Base-by-base conservation (phyloP, 768 basidiomycete genomes). In the Phylloporus scabripes region DNA sequence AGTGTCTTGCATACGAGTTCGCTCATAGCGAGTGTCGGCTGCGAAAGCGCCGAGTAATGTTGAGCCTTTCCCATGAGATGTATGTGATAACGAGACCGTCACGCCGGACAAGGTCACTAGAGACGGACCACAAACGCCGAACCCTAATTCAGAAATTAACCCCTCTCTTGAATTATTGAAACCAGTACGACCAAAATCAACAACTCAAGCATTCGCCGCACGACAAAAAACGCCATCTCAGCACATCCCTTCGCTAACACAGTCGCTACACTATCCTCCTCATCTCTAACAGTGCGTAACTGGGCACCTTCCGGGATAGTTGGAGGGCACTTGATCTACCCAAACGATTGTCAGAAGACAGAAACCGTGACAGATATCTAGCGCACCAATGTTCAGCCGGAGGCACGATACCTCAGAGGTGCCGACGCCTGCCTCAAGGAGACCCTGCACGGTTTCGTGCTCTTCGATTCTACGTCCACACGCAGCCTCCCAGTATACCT, bases 1-100 rank as follows among this genome's bases (percentile, higher is more conserved):
- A 88, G 75, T 5, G 83, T 85, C 36, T 85, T 87, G 69, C 82
- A 82, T 46, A 87, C 80, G 42, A 88, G 84, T 70, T 88, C 85
- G 51, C 82, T 82, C 81, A 85, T 86, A 36, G 78, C 75, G 48
- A 88, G 77, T 24, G 72, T 74, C 5, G 86, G 85, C 18, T 83
- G 82, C 0, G 74, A 74, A 55, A 83, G 76, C 18, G 81, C 76
- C 34, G 83, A 86, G 63, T 87, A 88, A 48, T 71, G 64, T 36
- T 55, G 67, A 47, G 38, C 42, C 31, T 51, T 60, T 49, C n/a
- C 46, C 60, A 68, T 67, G 29, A 12, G 39, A 33, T 53, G 40
- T 45, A 36, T 36, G 17, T 17, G 34, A 65, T 54, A 51, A 51
- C 39, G 40, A 46, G 39, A 40, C 10, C 34, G 45, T 28, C 34